These are phyloP conservation scores for Myxozyma neglecta DNA, from an alignment of 805 yeast species.

Conservation along the genomic window DNA sequence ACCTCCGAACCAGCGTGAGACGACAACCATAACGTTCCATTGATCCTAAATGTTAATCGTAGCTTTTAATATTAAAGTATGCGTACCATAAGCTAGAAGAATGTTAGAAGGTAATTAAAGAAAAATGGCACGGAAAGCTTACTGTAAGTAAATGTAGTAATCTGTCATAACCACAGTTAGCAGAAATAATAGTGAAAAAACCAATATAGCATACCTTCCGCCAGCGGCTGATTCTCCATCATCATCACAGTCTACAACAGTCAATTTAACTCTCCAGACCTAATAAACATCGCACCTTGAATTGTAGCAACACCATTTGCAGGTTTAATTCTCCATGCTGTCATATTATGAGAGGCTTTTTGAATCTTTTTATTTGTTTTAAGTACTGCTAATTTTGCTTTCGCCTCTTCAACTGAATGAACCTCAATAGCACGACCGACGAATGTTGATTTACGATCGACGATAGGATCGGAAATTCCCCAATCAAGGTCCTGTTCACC, in stretches of 20 bases:
- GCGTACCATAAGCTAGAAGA: conserved; percentile 27
- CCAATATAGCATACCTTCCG: conserved; percentile 50
- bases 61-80: conserved; percentile 39
- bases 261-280: background rate
- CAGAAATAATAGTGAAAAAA: background rate
- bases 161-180: conserved; percentile 10
- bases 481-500: conserved; percentile 48
- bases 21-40: conserved; percentile 82
- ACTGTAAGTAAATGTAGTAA: conserved; percentile 34
- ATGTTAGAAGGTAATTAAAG: background rate
- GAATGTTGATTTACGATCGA: conserved; percentile 83
- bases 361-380: conserved; percentile 56
- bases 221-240: conserved; percentile 99
- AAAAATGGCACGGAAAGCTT: conserved; percentile 6
- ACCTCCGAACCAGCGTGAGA: conserved; percentile 93
- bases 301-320: conserved; percentile 51
- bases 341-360: conserved; percentile 76
- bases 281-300: conserved; percentile 43
- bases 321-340: conserved; percentile 77
- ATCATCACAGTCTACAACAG: conserved; percentile 75
- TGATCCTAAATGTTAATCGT: conserved; percentile 49
- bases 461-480: conserved; percentile 71
- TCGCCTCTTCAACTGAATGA: conserved; percentile 66
- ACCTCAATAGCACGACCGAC: conserved; percentile 71
- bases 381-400: conserved; percentile 51